Conservation (phyloP, 768 basidiomycete genomes). For the Suillus variegatus region DNA sequence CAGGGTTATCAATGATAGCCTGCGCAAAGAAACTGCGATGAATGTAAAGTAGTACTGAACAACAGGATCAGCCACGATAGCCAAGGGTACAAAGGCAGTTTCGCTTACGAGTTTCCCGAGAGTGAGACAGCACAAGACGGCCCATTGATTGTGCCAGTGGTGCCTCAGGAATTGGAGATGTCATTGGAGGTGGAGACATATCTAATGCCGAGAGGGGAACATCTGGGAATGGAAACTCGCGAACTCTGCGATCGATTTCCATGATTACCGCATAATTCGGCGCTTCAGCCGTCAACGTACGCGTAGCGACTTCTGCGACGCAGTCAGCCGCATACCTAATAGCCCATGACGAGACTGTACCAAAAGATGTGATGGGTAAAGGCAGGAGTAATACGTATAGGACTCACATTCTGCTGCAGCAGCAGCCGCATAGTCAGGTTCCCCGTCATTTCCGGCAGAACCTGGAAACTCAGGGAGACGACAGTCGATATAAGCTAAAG, state of each 20-base stretch:
- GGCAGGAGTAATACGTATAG: constrained; percentile 10
- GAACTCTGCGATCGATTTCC: constrained; percentile 68
- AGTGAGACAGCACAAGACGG: constrained; percentile 38
- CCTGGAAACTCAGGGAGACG: constrained; percentile 46
- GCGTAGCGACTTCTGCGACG: constrained; percentile 61
- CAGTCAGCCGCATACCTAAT: constrained; percentile 67
- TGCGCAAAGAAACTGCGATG: constrained; percentile 72
- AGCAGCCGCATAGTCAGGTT: too few species aligned
- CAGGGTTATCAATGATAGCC: constrained; percentile 67
- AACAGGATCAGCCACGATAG: constrained; percentile 2
- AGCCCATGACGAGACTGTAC: constrained; percentile 58
- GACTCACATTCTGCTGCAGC: constrained; percentile 24
- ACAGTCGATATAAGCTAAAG: constrained; percentile 68
- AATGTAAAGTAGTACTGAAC: constrained; percentile 58
- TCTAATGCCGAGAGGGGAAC: constrained; percentile 36
- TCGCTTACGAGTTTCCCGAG: constrained; percentile 39
- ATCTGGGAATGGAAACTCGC: constrained; percentile 61
- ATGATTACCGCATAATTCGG: constrained; percentile 66
- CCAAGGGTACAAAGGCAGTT: background rate
- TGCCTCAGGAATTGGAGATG: constrained; percentile 14
- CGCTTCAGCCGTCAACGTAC: constrained; percentile 63
- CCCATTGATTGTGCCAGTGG: constrained; percentile 36
- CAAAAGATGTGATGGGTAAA: constrained; percentile 7
- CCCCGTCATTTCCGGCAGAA: constrained; percentile 13
- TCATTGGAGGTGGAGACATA: constrained; percentile 10